Evolutionary conservation across 1,284 basidiomycete species (phyloP), one percentile per base, ranked within the genome.

Genomic region (Malassezia yamatoensis): DNA sequence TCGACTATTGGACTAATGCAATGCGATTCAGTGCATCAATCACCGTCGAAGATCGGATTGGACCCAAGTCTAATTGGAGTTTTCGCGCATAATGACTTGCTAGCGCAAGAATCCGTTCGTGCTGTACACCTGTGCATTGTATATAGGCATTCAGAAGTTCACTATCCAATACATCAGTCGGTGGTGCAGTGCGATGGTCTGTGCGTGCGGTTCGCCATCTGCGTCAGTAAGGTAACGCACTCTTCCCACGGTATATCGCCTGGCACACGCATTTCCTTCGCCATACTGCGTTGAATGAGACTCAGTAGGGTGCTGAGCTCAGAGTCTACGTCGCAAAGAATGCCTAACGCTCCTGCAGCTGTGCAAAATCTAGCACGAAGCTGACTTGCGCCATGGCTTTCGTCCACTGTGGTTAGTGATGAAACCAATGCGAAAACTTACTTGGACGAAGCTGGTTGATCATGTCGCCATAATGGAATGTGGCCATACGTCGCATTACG

Each of bases 381-480:
- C 35, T 12, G 11, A 10, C 20, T 6, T 29, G 10, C 47, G 42
- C 42, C 38, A 24, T 12, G 11, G 5, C n/a, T 13, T 29, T 15
- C 47, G 40, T 46, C 38, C 15, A 16, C 9, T 20, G 33, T 37
- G 5, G 21, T 47, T 49, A 24, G n/a, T 33, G 13, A 33, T 15
- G 20, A 43, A 9, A 21, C 16, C 18, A 32, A 44, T 29, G 24
- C 24, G 24, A 7, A 29, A 4, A 29, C 24, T 29, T 29, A 29
- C 24, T 29, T 29, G 24, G 24, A 4, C 24, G 24, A 40, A 74
- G 62, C 38, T 54, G 61, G 61, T 72, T 71, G 44, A 74, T 59
- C 63, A 71, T 60, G 49, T 74, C 71, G 21, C 70, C 71, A 41
- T 69, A 68, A 53, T 74, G 71, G 58, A 61, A 72, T 8, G 59